phyloP scores from a whole-genome alignment of 306 rosid species.

The Parietaria judaica region DNA sequence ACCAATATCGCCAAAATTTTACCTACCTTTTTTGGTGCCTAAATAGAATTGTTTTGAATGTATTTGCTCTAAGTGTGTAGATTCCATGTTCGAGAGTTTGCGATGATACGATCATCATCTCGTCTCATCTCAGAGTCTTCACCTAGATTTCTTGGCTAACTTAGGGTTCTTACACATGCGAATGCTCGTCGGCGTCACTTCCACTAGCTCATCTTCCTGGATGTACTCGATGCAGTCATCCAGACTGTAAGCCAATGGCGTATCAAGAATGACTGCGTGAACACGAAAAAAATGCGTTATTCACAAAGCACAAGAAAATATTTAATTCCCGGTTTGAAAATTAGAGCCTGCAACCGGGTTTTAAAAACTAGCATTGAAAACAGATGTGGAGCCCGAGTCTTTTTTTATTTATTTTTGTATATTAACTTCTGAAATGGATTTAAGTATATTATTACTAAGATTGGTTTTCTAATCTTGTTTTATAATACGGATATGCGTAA shows the following conservation, averaged over 20 bases:
- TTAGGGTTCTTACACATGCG: constrained; percentile 90
- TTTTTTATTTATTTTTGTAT: background rate
- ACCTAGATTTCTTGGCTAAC: constrained; percentile 60
- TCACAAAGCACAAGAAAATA: too few species aligned
- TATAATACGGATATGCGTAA: too few species aligned
- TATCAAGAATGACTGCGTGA: constrained; percentile 75
- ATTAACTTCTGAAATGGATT: too few species aligned
- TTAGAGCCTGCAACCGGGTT: background rate
- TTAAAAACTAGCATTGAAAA: background rate
- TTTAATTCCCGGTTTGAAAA: background rate
- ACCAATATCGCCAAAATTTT: constrained; percentile 31
- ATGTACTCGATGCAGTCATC: constrained; percentile 98
- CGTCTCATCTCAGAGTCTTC: constrained; percentile 15
- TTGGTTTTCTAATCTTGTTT: too few species aligned
- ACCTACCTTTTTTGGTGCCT: constrained; percentile 18
- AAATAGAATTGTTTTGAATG: background rate
- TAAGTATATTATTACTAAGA: too few species aligned
- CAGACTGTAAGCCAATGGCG: constrained; percentile 85
- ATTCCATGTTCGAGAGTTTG: background rate
- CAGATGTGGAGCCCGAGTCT: background rate
- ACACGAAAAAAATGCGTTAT: background rate
- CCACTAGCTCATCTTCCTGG: constrained; percentile 94
- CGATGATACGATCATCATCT: too few species aligned
- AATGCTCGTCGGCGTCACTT: constrained; percentile 71
- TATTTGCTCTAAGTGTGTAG: constrained; percentile 13